phyloP scores from a whole-genome alignment of 129 eudicot genomes.

The Erigeron canadensis region DNA sequence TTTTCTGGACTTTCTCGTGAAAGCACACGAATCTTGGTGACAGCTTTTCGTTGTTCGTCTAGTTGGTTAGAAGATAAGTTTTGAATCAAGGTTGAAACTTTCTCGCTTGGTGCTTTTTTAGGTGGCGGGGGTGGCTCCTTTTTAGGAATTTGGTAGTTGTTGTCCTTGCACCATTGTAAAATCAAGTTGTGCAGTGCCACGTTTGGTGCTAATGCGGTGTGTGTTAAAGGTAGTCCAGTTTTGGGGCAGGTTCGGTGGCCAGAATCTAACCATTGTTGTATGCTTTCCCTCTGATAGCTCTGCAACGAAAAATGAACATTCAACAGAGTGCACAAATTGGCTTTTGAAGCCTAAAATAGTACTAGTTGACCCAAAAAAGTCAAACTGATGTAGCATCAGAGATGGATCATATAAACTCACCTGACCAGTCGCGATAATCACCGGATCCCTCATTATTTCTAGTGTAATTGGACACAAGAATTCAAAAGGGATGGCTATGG shows the following conservation, averaged over 20 bases:
- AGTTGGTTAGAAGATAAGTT: conserved; percentile 52
- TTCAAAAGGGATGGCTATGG: conserved; percentile 61
- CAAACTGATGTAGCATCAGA: conserved; percentile 1
- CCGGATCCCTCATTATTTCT: conserved; percentile 92
- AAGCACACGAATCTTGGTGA: conserved; percentile 57
- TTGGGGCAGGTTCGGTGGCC: conserved; percentile 75
- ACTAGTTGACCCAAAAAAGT: background rate
- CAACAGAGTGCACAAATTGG: too few relatives aligned
- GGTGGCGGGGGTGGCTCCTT: conserved; percentile 36
- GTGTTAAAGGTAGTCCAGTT: conserved; percentile 67
- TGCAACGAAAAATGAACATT: conserved; percentile 27
- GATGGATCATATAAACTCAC: conserved; percentile 28
- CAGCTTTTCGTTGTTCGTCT: conserved; percentile 61
- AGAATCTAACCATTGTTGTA: conserved; percentile 77
- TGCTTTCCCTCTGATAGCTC: conserved; percentile 87
- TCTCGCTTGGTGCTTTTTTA: conserved; percentile 36
- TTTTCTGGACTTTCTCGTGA: conserved; percentile 75
- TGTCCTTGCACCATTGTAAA: conserved; percentile 63
- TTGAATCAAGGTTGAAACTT: conserved; percentile 45
- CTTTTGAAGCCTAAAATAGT: too few relatives aligned
- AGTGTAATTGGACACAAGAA: conserved; percentile 82
- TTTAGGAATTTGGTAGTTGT: conserved; percentile 60
- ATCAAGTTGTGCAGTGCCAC: conserved; percentile 73
- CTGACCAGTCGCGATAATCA: conserved; percentile 85
- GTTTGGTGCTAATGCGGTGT: conserved; percentile 65